These are phyloP conservation scores for Zizania palustris DNA, from an alignment of 202 grass and related monocot genomes.

Conservation along the genomic window DNA sequence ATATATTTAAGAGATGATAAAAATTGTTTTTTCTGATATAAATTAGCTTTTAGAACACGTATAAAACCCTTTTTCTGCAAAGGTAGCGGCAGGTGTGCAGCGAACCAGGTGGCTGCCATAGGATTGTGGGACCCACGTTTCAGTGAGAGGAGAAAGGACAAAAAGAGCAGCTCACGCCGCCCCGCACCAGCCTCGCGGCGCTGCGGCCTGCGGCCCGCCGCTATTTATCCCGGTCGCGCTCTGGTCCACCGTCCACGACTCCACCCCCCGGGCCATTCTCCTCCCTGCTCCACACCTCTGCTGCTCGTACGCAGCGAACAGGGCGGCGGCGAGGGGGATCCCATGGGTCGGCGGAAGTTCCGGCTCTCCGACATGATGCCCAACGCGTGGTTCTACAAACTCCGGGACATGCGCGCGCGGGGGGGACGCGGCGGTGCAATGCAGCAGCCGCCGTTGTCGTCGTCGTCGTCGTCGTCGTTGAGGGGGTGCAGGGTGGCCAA, in stretches of 20 bases:
- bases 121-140: not conserved
- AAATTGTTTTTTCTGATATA: too few relatives aligned
- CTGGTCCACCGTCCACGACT: slow-evolving; percentile 23
- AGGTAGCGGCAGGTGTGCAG: slow-evolving; percentile 7
- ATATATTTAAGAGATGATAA: too few relatives aligned
- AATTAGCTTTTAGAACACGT: not conserved
- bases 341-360: slow-evolving; percentile 77
- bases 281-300: slow-evolving; percentile 25
- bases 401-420: slow-evolving; percentile 68
- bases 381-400: slow-evolving; percentile 89
- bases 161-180: not conserved
- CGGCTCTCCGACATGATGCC: slow-evolving; percentile 83
- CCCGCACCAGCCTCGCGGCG: slow-evolving; percentile 23
- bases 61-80: not conserved
- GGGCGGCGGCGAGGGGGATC: not conserved
- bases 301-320: slow-evolving; percentile 37
- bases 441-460: not conserved
- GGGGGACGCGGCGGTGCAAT: slow-evolving; percentile 4
- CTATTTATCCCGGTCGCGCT: slow-evolving; percentile 46
- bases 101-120: not conserved
- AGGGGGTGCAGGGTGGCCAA: not conserved
- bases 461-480: not conserved
- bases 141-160: slow-evolving; percentile 30
- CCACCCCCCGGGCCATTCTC: not conserved
- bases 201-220: not conserved